Conservation (phyloP, 352 stramenopile genomes). For the Poterioochromonas sp. region DNA sequence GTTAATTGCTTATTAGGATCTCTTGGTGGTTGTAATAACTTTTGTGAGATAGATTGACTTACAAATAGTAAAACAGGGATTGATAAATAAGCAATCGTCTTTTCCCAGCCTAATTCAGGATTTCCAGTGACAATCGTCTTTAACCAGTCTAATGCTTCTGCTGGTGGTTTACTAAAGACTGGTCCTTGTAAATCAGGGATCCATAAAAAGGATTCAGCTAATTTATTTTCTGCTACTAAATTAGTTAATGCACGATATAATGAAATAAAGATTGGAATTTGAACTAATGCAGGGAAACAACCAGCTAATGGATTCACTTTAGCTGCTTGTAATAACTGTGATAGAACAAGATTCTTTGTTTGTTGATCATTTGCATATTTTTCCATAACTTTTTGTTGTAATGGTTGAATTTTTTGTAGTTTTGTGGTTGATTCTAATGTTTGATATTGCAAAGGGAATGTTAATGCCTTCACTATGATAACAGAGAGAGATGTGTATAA, state of each 20-base stretch:
- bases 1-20: conserved; percentile 52
- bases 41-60: conserved; percentile 63
- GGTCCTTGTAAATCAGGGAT: conserved; percentile 68
- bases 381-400: not conserved
- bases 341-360: not conserved
- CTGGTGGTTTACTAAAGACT: conserved; percentile 53
- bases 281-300: conserved; percentile 63
- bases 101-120: conserved; percentile 63
- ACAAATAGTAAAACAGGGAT: conserved; percentile 65
- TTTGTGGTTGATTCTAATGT: not conserved
- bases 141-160: conserved; percentile 45
- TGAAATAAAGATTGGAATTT: conserved; percentile 76
- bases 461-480: not conserved
- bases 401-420: not conserved
- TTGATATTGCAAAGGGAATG: not conserved
- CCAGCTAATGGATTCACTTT: conserved; percentile 70
- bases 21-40: conserved; percentile 36
- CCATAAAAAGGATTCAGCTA: conserved; percentile 63
- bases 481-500: not conserved
- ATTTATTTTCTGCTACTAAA: conserved; percentile 49
- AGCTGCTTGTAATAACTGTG: not conserved
- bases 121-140: conserved; percentile 49
- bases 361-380: conserved; percentile 14
- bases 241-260: conserved; percentile 69
- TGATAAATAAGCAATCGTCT: conserved; percentile 62